These are phyloP conservation scores for Leccinum sublutescens DNA, from an alignment of 768 basidiomycete genomes.

Conservation along the genomic window DNA sequence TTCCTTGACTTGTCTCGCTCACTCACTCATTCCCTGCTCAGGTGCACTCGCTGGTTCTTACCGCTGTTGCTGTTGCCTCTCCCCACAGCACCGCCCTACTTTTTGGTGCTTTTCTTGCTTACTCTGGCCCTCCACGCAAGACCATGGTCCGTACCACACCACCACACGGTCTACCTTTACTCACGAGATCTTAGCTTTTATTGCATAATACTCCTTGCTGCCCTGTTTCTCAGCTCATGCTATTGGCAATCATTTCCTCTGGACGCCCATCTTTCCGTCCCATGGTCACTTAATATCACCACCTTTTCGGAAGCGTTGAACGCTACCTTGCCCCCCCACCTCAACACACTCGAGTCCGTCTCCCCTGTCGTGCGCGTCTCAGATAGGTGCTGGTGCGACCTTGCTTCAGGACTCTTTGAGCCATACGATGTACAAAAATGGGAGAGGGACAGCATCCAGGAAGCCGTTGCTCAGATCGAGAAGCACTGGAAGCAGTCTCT, in stretches of 20 bases:
- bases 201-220: constrained; percentile 77
- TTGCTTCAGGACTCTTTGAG: constrained; percentile 66
- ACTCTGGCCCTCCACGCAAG: constrained; percentile 78
- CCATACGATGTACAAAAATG: constrained; percentile 75
- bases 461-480: constrained; percentile 38
- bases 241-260: constrained; percentile 84
- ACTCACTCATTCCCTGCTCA: constrained; percentile 22
- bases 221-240: constrained; percentile 84
- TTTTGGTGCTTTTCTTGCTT: constrained; percentile 72
- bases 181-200: constrained; percentile 59
- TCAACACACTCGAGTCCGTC: constrained; percentile 37
- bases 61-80: constrained; percentile 74
- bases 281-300: constrained; percentile 70
- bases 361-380: constrained; percentile 62
- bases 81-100: constrained; percentile 78
- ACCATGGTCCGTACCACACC: constrained; percentile 62
- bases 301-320: constrained; percentile 70
- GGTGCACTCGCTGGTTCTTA: constrained; percentile 87
- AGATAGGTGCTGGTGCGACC: constrained; percentile 87
- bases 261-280: constrained; percentile 56
- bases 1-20: background rate
- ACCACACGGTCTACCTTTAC: background rate
- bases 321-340: constrained; percentile 41
- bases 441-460: constrained; percentile 65
- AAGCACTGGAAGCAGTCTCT: constrained; percentile 24